These are phyloP conservation scores for Penicillium paxilli DNA, from an alignment of 495 filamentous ascomycete species.

Conservation along the genomic window DNA sequence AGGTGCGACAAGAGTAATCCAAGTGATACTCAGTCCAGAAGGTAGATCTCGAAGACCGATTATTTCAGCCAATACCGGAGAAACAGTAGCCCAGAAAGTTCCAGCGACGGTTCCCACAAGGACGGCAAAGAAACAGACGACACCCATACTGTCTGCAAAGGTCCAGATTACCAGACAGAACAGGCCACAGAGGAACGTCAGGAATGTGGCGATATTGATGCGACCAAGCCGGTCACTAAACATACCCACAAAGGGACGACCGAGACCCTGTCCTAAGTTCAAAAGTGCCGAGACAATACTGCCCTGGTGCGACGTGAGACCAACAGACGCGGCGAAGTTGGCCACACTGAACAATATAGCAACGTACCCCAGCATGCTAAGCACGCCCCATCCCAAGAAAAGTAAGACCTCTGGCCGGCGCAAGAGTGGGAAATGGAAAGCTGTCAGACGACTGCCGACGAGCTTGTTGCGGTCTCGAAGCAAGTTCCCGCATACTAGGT, in stretches of 20 bases:
- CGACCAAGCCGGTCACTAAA: slow-evolving; percentile 71
- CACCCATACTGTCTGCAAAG: slow-evolving; percentile 63
- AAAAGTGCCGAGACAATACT: slow-evolving; percentile 71
- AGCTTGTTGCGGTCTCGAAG: slow-evolving; percentile 70
- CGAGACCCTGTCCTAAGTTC: slow-evolving; percentile 69
- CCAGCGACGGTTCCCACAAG: slow-evolving; percentile 70
- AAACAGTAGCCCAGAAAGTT: slow-evolving; percentile 69
- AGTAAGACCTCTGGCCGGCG: slow-evolving; percentile 61
- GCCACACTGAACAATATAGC: slow-evolving; percentile 76
- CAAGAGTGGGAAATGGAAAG: slow-evolving; percentile 65
- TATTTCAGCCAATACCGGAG: slow-evolving; percentile 75
- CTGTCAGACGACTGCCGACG: slow-evolving; percentile 59
- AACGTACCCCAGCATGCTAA: slow-evolving; percentile 74
- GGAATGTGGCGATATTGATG: slow-evolving; percentile 67
- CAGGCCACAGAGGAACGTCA: slow-evolving; percentile 65
- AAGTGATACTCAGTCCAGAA: slow-evolving; percentile 71
- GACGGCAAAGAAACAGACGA: slow-evolving; percentile 70
- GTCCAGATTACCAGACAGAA: slow-evolving; percentile 74
- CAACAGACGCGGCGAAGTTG: slow-evolving; percentile 67
- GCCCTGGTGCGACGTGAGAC: slow-evolving; percentile 65
- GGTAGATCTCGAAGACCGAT: slow-evolving; percentile 73
- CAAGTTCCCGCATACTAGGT: slow-evolving; percentile 59
- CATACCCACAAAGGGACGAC: slow-evolving; percentile 71
- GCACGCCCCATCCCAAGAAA: slow-evolving; percentile 65
- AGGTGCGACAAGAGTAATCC: slow-evolving; percentile 72